Percentiles rank a stretch among this genome's conserved stretches.
These are phyloP conservation scores for Cercospora sojina DNA, from an alignment of 2,329 filamentous ascomycete species.

Conservation along the genomic window DNA sequence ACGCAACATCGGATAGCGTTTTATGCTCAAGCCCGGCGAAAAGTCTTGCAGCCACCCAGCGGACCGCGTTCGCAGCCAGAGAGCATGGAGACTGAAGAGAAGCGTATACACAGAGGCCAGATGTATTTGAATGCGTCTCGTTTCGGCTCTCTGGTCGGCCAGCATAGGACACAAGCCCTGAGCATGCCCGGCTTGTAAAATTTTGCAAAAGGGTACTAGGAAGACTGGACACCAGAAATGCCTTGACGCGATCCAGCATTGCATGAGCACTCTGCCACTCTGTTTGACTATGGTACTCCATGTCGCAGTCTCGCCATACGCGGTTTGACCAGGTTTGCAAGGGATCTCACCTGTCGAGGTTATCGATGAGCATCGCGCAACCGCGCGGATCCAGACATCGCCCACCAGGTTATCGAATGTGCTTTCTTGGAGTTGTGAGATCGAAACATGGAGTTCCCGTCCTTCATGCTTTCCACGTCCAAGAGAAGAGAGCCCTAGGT, in stretches of 20 bases:
- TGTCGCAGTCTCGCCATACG: not conserved
- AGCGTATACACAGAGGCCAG: not conserved
- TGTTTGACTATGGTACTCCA: not conserved
- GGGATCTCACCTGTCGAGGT: not conserved
- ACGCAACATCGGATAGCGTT: not conserved
- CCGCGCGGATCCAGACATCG: not conserved
- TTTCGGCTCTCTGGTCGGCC: not conserved
- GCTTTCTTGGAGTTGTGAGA: not conserved
- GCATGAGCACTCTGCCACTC: not conserved
- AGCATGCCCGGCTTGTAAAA: not conserved
- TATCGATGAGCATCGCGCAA: not conserved
- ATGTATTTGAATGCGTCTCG: not conserved
- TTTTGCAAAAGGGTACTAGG: not conserved
- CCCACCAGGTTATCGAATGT: not conserved
- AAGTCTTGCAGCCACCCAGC: not conserved
- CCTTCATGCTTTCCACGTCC: not conserved
- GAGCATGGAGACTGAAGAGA: not conserved
- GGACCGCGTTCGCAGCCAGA: not conserved
- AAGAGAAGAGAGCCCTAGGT: not conserved
- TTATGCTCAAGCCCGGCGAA: not conserved
- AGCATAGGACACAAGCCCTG: not conserved
- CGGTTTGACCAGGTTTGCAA: not conserved
- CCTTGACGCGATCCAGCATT: not conserved
- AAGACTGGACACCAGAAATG: not conserved
- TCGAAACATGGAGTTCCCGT: not conserved